These are phyloP conservation scores for Artemisia tridentata DNA, from an alignment of 129 eudicot genomes.

Conservation along the genomic window DNA sequence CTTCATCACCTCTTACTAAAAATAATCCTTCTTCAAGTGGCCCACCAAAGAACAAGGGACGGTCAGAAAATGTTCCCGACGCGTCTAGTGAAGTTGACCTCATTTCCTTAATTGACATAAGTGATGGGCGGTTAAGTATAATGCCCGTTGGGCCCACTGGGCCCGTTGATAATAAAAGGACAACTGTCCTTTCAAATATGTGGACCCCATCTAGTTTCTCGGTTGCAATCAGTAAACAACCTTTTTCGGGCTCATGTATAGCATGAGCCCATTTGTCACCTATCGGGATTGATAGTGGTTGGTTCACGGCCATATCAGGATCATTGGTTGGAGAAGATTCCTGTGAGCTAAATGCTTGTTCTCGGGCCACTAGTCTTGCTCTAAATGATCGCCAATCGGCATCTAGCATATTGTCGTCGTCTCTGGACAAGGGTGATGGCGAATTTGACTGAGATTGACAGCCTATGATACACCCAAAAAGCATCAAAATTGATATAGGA, in stretches of 20 bases:
- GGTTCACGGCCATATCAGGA: slow-evolving; percentile 30
- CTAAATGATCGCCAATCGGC: slow-evolving; percentile 90
- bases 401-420: slow-evolving; percentile 45
- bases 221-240: slow-evolving; percentile 79
- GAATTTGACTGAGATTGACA: slow-evolving; percentile 47
- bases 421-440: slow-evolving; percentile 47
- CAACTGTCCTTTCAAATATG: slow-evolving; percentile 85
- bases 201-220: slow-evolving; percentile 96
- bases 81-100: slow-evolving; percentile 49
- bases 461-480: slow-evolving; percentile 36
- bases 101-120: slow-evolving; percentile 93
- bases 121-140: slow-evolving; percentile 89
- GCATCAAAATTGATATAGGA: neutral
- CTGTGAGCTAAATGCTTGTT: slow-evolving; percentile 36
- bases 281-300: slow-evolving; percentile 35
- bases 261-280: slow-evolving; percentile 88
- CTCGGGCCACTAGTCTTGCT: slow-evolving; percentile 76
- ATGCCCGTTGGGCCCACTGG: slow-evolving; percentile 82
- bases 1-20: slow-evolving; percentile 58
- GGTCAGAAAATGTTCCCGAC: slow-evolving; percentile 57
- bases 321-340: slow-evolving; percentile 27
- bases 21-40: slow-evolving; percentile 84
- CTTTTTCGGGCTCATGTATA: slow-evolving; percentile 88
- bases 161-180: slow-evolving; percentile 66
- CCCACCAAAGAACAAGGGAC: slow-evolving; percentile 84